Conservation (phyloP, 2,329 filamentous ascomycete species). For the Xylaria polymorpha region DNA sequence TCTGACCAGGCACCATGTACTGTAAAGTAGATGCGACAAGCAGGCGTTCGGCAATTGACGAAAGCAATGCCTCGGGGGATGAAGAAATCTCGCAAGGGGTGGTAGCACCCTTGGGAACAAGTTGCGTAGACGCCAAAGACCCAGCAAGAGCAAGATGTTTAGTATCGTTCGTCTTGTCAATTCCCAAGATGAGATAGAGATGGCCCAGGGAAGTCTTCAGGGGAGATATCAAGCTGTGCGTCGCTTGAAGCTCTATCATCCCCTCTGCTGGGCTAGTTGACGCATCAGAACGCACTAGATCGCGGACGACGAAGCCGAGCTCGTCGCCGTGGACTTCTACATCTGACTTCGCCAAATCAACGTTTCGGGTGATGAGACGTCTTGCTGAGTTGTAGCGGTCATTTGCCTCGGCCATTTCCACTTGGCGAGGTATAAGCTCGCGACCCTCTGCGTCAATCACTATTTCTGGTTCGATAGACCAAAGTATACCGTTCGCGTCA, state of each 20-base stretch:
- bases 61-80: neutral
- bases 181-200: neutral
- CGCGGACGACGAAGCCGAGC: neutral
- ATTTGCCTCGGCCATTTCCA: neutral
- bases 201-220: neutral
- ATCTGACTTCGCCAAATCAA: neutral
- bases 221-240: neutral
- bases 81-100: neutral
- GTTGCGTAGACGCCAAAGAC: neutral
- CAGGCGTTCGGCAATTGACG: neutral
- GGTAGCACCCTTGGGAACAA: neutral
- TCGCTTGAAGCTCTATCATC: neutral
- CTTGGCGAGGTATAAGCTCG: neutral
- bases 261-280: neutral
- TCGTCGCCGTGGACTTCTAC: neutral
- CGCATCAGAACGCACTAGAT: neutral
- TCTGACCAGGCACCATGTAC: neutral
- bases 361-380: neutral
- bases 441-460: neutral
- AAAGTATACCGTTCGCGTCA: neutral
- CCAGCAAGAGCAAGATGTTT: neutral
- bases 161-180: neutral
- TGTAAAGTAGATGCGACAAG: neutral
- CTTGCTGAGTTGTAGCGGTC: constrained; percentile 9
- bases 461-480: neutral